Evolutionary conservation across 805 yeast genomes (phyloP), one percentile per base, ranked within the genome.

Genomic region (Teunomyces atbi): DNA sequence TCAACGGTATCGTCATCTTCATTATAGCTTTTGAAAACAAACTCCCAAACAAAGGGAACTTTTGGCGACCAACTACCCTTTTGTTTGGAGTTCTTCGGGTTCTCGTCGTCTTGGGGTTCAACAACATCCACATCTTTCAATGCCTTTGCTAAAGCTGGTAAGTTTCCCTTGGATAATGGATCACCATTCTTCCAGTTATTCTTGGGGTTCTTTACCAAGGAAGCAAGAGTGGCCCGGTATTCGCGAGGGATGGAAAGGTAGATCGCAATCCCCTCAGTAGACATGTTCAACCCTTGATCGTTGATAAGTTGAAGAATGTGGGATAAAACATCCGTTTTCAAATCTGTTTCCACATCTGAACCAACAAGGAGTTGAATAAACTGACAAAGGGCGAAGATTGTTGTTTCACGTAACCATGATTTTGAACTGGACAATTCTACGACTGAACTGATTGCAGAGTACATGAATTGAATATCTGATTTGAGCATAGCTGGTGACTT

Each of bases 401-500:
- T 75, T 3, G 95, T 81, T 64, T 92, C 97, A 49, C 95, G 73
- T 35, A 91, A 77, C 97, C 97, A 91, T 1, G 87, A 78, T 61
- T 91, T 92, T 29, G 69, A 53, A 11, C 70, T 62, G 0, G 95
- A 77, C 45, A 91, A 69, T 19, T 78, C 81, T 4, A 88, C 61
- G 30, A 86, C 56, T 26, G 69, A 61, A 4, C 71, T 65, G 21
- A 80, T 62, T 38, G 84, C 77, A 10, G 65, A 61, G 13, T 58
- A 49, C 11, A 84, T 76, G 13, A 58, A 47, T 6, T 47, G 56
- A 1, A 46, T 45, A 2, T 50, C 38, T 10, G 59, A 41, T 8
- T 44, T 36, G 7, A 55, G 45, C 29, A 71, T 55, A 3, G 66
- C 47, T 34, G 56, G 50, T 42, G 84, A 64, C 48, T 71, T 84